Conservation (phyloP, 2,329 filamentous ascomycete genomes). For the Phialophora verrucosa region DNA sequence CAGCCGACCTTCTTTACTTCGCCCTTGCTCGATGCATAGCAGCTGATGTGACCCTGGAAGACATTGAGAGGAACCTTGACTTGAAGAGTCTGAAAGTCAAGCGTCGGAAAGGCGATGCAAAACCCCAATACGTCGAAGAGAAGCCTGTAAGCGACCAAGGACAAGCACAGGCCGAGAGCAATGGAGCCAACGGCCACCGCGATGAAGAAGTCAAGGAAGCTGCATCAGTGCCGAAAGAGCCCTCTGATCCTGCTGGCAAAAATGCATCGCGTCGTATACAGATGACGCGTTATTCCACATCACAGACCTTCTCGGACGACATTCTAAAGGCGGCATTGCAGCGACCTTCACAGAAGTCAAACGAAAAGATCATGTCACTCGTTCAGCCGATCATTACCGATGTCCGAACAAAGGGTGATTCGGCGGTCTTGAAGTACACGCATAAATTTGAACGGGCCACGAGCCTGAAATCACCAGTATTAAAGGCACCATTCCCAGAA, state of each 20-base stretch:
- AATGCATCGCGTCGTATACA: constrained; percentile 66
- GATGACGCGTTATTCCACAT: constrained; percentile 78
- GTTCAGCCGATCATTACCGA: constrained; percentile 90
- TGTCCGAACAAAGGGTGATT: constrained; percentile 81
- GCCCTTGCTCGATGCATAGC: constrained; percentile 86
- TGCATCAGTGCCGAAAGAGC: constrained; percentile 59
- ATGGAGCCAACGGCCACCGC: constrained; percentile 29
- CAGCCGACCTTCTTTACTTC: constrained; percentile 95
- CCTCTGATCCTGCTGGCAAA: constrained; percentile 57
- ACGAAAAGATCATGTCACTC: constrained; percentile 90
- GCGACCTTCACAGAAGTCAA: constrained; percentile 90
- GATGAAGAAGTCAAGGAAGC: constrained; percentile 49
- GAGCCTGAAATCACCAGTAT: constrained; percentile 83
- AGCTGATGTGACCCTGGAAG: constrained; percentile 81
- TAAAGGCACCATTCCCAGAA: constrained; percentile 85
- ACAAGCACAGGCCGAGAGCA: constrained; percentile 38
- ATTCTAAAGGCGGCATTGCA: constrained; percentile 77
- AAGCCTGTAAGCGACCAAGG: constrained; percentile 45
- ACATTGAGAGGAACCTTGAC: constrained; percentile 91
- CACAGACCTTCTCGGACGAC: constrained; percentile 51
- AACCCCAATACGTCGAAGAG: constrained; percentile 87
- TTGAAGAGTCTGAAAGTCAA: constrained; percentile 96
- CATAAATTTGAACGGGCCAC: constrained; percentile 98
- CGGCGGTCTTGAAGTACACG: constrained; percentile 87
- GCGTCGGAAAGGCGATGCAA: constrained; percentile 89